Evolutionary conservation across 2,329 filamentous ascomycete species (phyloP).

Genomic region (Diplodia seriata): DNA sequence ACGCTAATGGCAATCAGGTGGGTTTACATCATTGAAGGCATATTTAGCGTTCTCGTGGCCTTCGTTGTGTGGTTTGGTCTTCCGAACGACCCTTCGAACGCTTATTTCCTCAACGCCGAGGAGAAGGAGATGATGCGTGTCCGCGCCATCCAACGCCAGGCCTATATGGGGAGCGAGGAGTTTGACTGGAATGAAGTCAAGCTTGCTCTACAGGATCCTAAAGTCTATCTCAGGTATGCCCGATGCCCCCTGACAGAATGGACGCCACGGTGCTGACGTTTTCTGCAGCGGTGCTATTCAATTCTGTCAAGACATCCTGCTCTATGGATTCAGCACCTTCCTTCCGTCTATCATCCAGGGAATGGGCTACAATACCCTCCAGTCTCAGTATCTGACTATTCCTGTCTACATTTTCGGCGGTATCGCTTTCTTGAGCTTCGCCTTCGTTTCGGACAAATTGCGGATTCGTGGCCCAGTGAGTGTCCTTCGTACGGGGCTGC

Average conservation of each 20-base stretch:
- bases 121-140: constrained; percentile 60
- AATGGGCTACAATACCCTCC: constrained; percentile 60
- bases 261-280: not conserved
- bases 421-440: constrained; percentile 53
- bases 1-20: constrained; percentile 15
- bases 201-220: constrained; percentile 58
- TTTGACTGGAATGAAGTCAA: constrained; percentile 61
- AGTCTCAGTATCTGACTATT: constrained; percentile 62
- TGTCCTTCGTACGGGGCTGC: not conserved
- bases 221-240: constrained; percentile 52
- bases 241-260: not conserved
- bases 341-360: constrained; percentile 62
- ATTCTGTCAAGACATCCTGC: constrained; percentile 60
- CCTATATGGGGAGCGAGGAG: constrained; percentile 59
- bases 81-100: constrained; percentile 56
- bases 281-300: constrained; percentile 52
- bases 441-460: constrained; percentile 56
- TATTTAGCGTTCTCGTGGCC: constrained; percentile 38
- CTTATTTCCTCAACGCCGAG: constrained; percentile 58
- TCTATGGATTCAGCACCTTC: constrained; percentile 66
- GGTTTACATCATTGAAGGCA: constrained; percentile 37
- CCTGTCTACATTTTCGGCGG: constrained; percentile 63
- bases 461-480: constrained; percentile 36
- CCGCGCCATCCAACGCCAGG: constrained; percentile 52
- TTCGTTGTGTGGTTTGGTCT: constrained; percentile 55